phyloP scores from a whole-genome alignment of 139 green algal genomes.

The Closterium sp. region DNA sequence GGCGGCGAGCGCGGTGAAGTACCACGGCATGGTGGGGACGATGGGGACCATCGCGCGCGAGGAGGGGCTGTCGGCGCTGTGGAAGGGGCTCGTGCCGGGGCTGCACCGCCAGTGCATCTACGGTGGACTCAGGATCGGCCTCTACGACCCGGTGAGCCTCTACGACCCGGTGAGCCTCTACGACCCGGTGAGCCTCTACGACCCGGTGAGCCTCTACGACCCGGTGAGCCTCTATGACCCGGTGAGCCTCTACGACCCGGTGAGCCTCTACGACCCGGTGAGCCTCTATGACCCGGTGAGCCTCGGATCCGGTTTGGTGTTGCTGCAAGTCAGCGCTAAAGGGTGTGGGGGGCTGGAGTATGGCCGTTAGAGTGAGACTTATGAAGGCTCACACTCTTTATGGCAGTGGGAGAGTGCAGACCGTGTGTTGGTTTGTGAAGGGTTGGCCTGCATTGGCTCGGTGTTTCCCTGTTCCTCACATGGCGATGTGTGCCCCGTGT shows the following conservation, averaged over 20 bases:
- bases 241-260: too few species aligned
- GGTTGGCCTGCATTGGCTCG: too few species aligned
- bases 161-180: background rate
- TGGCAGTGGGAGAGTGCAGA: too few species aligned
- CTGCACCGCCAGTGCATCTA: conserved; percentile 93
- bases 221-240: too few species aligned
- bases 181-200: background rate
- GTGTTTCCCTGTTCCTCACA: too few species aligned
- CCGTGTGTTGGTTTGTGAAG: too few species aligned
- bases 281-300: background rate
- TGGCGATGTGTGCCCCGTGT: too few species aligned
- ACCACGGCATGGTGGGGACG: conserved; percentile 90
- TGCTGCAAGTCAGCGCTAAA: too few species aligned
- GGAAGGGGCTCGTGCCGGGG: conserved; percentile 90
- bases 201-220: background rate
- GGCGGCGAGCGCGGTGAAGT: conserved; percentile 56
- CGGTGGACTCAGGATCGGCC: conserved; percentile 91
- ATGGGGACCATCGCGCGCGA: conserved; percentile 83
- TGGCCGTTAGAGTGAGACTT: too few species aligned
- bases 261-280: background rate
- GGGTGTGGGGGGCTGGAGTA: too few species aligned
- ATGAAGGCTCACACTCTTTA: too few species aligned
- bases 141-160: conserved; percentile 86
- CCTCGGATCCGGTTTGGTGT: too few species aligned
- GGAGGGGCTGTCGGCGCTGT: conserved; percentile 84